phyloP scores from a whole-genome alignment of 345 rosid species.

The Brassica juncea region DNA sequence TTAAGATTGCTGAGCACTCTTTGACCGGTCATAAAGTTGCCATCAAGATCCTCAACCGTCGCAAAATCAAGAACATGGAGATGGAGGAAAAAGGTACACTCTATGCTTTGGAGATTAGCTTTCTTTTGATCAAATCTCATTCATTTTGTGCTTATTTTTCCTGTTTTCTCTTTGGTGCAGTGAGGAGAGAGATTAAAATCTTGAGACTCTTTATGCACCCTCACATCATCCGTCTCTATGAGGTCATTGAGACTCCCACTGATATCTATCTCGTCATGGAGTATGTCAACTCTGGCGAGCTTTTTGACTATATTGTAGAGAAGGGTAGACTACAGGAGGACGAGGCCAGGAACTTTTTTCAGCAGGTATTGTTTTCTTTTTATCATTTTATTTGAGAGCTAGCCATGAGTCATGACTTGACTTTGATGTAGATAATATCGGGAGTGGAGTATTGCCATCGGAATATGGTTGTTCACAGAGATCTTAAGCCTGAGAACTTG shows the following conservation, averaged over 20 bases:
- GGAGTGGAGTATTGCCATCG: constrained; percentile 94
- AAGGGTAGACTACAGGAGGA: constrained; percentile 91
- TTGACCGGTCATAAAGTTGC: constrained; percentile 95
- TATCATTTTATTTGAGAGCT: not conserved
- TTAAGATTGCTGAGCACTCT: constrained; percentile 85
- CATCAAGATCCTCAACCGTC: constrained; percentile 90
- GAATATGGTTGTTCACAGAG: constrained; percentile 93
- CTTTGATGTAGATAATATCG: constrained; percentile 72
- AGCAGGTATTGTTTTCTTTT: constrained; percentile 59
- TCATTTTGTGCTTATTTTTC: not conserved
- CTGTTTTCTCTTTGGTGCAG: constrained; percentile 45
- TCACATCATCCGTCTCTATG: constrained; percentile 85
- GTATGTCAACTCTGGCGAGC: constrained; percentile 92
- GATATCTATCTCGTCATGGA: constrained; percentile 90
- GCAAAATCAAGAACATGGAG: constrained; percentile 70
- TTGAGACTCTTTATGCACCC: constrained; percentile 95
- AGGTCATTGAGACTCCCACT: constrained; percentile 82
- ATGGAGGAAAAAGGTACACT: constrained; percentile 90
- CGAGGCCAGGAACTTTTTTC: constrained; percentile 90
- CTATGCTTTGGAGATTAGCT: too few species aligned
- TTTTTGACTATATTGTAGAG: constrained; percentile 91
- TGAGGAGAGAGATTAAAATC: constrained; percentile 89
- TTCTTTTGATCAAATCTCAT: not conserved
- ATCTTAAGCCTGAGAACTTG: constrained; percentile 96
- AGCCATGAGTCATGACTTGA: not conserved